Conservation (phyloP, 2,329 filamentous ascomycete species). For the Colletotrichum kahawae region DNA sequence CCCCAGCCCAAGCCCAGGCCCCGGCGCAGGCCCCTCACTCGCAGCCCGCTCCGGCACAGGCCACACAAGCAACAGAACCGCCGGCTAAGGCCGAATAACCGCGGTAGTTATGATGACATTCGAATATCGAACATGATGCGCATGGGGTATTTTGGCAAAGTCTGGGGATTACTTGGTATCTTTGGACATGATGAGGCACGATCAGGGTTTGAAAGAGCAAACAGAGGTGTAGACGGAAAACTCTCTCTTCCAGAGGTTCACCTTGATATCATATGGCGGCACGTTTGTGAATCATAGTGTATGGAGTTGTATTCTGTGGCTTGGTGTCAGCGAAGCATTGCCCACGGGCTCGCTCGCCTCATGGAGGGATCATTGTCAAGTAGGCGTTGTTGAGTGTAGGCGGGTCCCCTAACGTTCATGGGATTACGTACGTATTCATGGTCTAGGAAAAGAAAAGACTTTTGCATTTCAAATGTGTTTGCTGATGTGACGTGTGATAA, state of each 20-base stretch:
- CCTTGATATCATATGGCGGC: constrained; percentile 2
- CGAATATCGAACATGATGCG: neutral
- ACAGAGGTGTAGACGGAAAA: neutral
- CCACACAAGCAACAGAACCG: neutral
- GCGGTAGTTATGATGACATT: neutral
- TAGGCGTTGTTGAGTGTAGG: constrained; percentile 9
- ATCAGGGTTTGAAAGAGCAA: neutral
- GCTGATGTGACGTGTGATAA: neutral
- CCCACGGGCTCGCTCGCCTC: constrained; percentile 19
- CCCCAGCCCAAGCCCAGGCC: neutral
- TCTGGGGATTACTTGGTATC: neutral
- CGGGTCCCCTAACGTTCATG: neutral
- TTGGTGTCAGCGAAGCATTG: constrained; percentile 19
- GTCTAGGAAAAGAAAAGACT: constrained; percentile 5
- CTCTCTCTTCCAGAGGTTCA: constrained; percentile 1
- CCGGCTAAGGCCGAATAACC: neutral
- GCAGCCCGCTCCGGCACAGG: neutral
- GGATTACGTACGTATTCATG: neutral
- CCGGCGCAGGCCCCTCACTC: neutral
- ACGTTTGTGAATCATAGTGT: constrained; percentile 20
- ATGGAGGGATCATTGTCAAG: constrained; percentile 11
- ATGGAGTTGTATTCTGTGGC: constrained; percentile 23
- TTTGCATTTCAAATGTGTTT: neutral
- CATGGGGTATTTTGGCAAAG: neutral
- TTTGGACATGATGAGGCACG: neutral